Conservation (phyloP, 148 eudicot genomes). For the Fagopyrum homotropicum region DNA sequence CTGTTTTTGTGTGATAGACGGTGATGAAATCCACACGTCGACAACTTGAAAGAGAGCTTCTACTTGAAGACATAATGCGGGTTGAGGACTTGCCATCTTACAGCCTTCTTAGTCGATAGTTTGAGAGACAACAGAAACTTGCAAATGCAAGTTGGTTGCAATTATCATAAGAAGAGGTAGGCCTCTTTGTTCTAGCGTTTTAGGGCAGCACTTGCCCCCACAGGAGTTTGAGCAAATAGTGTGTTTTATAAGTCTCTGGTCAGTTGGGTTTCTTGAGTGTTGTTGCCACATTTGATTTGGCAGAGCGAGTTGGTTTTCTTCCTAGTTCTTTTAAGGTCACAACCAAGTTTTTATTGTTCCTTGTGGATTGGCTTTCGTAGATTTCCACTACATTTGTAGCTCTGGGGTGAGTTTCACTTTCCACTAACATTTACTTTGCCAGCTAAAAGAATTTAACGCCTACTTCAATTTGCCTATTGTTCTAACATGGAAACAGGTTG, state of each 20-base stretch:
- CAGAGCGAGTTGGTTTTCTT: slow-evolving; percentile 7
- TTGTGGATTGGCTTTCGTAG: slow-evolving; percentile 8
- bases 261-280: background rate
- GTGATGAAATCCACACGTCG: slow-evolving; percentile 98
- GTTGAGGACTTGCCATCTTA: slow-evolving; percentile 89
- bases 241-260: slow-evolving; percentile 4
- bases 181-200: background rate
- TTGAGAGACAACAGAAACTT: background rate
- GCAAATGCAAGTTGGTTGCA: background rate
- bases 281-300: slow-evolving; percentile 1
- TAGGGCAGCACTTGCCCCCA: background rate
- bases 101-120: slow-evolving; percentile 59
- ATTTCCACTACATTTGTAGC: slow-evolving; percentile 1
- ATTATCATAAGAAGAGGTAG: slow-evolving; percentile 7
- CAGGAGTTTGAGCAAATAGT: slow-evolving; percentile 7
- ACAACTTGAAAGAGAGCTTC: slow-evolving; percentile 81
- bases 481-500: background rate
- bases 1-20: slow-evolving; percentile 30
- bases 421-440: background rate
- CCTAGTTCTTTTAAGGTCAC: background rate
- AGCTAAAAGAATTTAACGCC: background rate
- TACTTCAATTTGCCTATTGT: background rate
- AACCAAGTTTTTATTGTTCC: background rate
- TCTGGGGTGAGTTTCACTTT: background rate
- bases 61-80: slow-evolving; percentile 61